A percentile compares a stretch with the other conserved stretches of the same genome.
These are phyloP conservation scores for Yamadazyma sp. DNA, from an alignment of 1,139 yeast genomes.

Conservation along the genomic window DNA sequence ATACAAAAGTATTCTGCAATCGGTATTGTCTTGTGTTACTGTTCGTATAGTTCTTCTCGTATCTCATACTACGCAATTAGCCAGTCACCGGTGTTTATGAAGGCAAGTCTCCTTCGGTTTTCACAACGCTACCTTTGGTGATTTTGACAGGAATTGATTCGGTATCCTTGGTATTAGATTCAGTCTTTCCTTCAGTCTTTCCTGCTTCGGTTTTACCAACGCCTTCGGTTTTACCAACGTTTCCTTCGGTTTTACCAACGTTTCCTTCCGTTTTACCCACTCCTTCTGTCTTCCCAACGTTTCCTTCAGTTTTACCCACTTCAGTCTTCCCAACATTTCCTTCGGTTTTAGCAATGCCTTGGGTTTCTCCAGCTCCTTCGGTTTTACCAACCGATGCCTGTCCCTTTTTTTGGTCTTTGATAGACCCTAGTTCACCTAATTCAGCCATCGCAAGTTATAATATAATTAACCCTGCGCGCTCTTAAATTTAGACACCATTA, in stretches of 20 bases:
- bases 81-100: too few relatives aligned
- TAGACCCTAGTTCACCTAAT: conserved; percentile 28
- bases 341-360: conserved; percentile 16
- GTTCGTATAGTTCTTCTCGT: too few relatives aligned
- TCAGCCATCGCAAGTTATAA: not conserved
- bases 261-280: conserved; percentile 8
- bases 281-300: conserved; percentile 17
- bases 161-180: too few relatives aligned
- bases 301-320: conserved; percentile 12
- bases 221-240: conserved; percentile 10
- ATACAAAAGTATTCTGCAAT: too few relatives aligned
- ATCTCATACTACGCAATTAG: too few relatives aligned
- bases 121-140: too few relatives aligned
- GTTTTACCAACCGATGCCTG: conserved; percentile 16
- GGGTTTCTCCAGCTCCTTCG: conserved; percentile 14
- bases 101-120: not conserved
- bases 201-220: not conserved
- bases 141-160: too few relatives aligned
- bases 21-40: too few relatives aligned
- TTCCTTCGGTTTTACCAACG: conserved; percentile 16
- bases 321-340: conserved; percentile 15
- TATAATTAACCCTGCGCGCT: too few relatives aligned
- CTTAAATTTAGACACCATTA: too few relatives aligned
- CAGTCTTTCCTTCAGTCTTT: not conserved
- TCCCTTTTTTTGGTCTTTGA: too few relatives aligned